phyloP scores from a whole-genome alignment of 805 yeast genomes.

The Teunomyces barrocoloradensis region DNA sequence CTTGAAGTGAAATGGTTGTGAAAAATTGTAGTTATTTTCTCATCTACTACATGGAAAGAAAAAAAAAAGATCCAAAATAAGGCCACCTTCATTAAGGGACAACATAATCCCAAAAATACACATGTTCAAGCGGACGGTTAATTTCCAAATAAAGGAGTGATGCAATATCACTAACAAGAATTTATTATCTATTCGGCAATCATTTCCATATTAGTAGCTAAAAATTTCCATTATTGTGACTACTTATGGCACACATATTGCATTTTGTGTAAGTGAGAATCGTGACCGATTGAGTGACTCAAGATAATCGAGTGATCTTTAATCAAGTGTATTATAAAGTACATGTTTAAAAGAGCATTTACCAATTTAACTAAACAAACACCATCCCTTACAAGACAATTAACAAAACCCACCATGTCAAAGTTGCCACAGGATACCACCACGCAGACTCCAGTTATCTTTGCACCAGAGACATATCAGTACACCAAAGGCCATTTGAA shows the following conservation, averaged over 20 bases:
- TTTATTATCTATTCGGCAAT: too few species aligned
- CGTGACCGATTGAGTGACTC: conserved; percentile 2
- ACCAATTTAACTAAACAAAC: background rate
- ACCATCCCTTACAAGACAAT: background rate
- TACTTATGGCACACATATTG: background rate
- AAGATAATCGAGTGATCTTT: background rate
- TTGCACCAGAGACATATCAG: conserved; percentile 88
- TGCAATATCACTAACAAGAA: too few species aligned
- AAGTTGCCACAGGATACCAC: conserved; percentile 1
- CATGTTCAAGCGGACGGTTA: too few species aligned
- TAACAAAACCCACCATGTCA: background rate
- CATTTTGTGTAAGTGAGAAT: background rate
- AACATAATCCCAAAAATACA: background rate
- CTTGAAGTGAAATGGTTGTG: background rate
- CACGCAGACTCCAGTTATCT: conserved; percentile 35
- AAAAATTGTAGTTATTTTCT: background rate
- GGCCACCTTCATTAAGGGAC: background rate
- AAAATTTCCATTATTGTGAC: background rate
- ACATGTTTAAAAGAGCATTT: background rate
- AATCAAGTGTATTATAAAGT: background rate
- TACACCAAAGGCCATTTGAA: conserved; percentile 66
- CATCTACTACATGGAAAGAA: background rate
- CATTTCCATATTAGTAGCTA: background rate
- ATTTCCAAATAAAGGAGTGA: too few species aligned
- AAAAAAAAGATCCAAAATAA: background rate